Conservation (phyloP, 169 alveolate genomes). For the Cryptosporidium muris region DNA sequence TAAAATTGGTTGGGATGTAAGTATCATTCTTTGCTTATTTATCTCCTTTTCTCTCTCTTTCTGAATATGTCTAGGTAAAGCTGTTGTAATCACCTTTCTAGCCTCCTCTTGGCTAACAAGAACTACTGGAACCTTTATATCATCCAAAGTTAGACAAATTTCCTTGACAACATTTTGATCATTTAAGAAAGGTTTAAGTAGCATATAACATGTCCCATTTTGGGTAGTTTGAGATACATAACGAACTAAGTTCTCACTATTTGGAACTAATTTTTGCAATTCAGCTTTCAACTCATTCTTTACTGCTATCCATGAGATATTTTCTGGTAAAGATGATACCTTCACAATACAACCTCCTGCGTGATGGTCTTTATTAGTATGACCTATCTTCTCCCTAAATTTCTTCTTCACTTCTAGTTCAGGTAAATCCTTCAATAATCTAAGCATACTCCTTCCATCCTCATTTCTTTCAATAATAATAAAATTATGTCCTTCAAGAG, state of each 20-base stretch:
- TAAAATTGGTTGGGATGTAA: slow-evolving; percentile 26
- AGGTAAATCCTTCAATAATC: slow-evolving; percentile 29
- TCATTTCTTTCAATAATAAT: slow-evolving; percentile 23
- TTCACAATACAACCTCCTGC: slow-evolving; percentile 58
- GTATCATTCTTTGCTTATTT: slow-evolving; percentile 46
- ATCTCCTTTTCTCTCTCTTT: slow-evolving; percentile 68
- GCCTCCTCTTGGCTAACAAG: slow-evolving; percentile 56
- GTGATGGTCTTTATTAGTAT: slow-evolving; percentile 16
- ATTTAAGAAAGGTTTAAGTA: slow-evolving; percentile 50
- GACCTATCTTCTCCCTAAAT: slow-evolving; percentile 3
- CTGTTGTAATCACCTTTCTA: slow-evolving; percentile 17
- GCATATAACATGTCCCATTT: slow-evolving; percentile 50
- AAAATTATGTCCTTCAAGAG: slow-evolving; percentile 26
- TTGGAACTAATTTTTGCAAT: slow-evolving; percentile 7
- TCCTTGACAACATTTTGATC: slow-evolving; percentile 11
- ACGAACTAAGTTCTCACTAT: slow-evolving; percentile 40
- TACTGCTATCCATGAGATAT: slow-evolving; percentile 44
- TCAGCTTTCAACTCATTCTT: slow-evolving; percentile 35
- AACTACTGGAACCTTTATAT: neutral
- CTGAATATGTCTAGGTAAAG: slow-evolving; percentile 56
- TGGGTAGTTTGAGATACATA: slow-evolving; percentile 68
- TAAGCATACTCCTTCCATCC: slow-evolving; percentile 34
- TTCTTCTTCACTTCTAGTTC: slow-evolving; percentile 28
- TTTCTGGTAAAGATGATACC: slow-evolving; percentile 25
- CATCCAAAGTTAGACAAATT: slow-evolving; percentile 4